Base-by-base conservation (phyloP, 1,284 basidiomycete species). In the Moesziomyces sp. region DNA sequence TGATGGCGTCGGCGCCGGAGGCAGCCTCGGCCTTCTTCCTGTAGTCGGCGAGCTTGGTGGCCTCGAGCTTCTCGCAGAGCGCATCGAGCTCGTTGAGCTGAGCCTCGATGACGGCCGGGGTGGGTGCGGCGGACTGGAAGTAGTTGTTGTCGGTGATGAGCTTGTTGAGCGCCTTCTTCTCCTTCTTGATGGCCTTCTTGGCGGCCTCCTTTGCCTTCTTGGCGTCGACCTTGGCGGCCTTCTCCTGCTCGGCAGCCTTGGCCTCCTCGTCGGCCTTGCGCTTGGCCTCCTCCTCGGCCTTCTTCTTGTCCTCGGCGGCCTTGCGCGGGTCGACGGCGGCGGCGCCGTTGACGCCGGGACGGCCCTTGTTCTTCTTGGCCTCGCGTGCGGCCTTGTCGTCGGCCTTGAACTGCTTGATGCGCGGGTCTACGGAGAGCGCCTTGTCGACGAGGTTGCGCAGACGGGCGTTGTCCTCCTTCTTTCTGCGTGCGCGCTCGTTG, bases 391-490 rank as follows among this genome's bases (percentile, higher is more conserved):
- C 93, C 85, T 97, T 98, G 86, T 98, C 96, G 82, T 97, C 91
- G 75, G 93, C 91, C 86, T 96, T 97, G 88, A 98, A 97, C 71
- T 93, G 89, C 87, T 96, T 98, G 88, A 99, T 97, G 71, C 96
- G 92, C 30, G 96, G 96, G 85, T 99, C 96, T 69, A 91, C 84
- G 63, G 89, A 88, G 58, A 98, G 88, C 10, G 93, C 90, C 63
- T 91, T 87, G 87, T 99, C 97, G 51, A 99, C 94, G 26, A 98
- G 88, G 51, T 87, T 88, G 59, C 97, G 91, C 43, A 98, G 85
- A 79, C 95, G 92, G 3, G 93, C 91, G 61, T 90, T 98, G 86
- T 99, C 97, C 83, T 97, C 97, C 89, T 97, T 98, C 89, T 99
- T 99, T 85, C 94, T 89, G 60, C 93, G 89, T 3, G 93, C 92